Conservation (phyloP, 169 alveolate species). For the Eimeria tenella region DNA sequence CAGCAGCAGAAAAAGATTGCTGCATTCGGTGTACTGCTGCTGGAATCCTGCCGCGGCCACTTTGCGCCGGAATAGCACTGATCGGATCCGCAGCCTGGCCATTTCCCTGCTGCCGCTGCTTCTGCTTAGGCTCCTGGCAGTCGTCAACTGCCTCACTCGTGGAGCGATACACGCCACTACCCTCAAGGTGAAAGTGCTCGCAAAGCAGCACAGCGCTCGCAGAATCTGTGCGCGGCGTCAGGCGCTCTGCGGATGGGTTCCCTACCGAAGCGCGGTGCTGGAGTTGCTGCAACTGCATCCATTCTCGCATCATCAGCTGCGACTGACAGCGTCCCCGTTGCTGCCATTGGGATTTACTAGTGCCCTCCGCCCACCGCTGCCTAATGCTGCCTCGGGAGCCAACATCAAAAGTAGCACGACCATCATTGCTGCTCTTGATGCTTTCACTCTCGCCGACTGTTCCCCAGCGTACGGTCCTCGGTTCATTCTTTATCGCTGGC, state of each 20-base stretch:
- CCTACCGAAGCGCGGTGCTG: slow-evolving; percentile 10
- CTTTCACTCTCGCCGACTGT: slow-evolving; percentile 1
- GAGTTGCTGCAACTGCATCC: slow-evolving; percentile 57
- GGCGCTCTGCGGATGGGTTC: slow-evolving; percentile 35
- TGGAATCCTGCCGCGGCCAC: slow-evolving; percentile 37
- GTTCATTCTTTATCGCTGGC: background rate
- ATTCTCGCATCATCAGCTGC: slow-evolving; percentile 39
- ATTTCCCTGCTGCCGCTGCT: slow-evolving; percentile 16
- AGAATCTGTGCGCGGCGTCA: slow-evolving; percentile 43
- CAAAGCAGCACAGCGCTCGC: slow-evolving; percentile 76
- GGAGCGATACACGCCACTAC: slow-evolving; percentile 70
- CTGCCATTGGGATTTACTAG: background rate
- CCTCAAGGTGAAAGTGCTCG: slow-evolving; percentile 77
- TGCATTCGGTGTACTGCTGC: slow-evolving; percentile 70
- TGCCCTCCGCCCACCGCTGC: slow-evolving; percentile 1
- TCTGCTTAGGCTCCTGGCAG: background rate
- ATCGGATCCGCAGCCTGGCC: background rate
- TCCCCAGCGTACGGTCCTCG: slow-evolving; percentile 64
- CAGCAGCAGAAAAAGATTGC: slow-evolving; percentile 56
- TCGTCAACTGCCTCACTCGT: background rate
- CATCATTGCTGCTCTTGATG: background rate
- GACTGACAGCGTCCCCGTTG: background rate
- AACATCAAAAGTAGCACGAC: background rate
- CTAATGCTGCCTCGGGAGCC: background rate
- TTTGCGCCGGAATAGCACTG: slow-evolving; percentile 31